These are phyloP conservation scores for Lactuca sativa DNA, from an alignment of 129 eudicot species.

Conservation along the genomic window DNA sequence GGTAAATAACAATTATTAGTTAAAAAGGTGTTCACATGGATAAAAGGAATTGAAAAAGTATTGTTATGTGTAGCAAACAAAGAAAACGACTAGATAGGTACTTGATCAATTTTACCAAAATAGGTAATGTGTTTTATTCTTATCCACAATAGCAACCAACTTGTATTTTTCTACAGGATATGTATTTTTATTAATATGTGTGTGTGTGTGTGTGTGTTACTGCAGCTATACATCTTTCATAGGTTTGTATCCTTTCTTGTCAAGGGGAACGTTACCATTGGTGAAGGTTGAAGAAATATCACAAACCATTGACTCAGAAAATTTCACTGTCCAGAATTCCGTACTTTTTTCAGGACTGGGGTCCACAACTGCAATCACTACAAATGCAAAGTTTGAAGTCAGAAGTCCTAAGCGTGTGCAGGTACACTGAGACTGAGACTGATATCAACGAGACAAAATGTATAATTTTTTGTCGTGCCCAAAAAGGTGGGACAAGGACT, in stretches of 20 bases:
- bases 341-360: conserved; percentile 74
- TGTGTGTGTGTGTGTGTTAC: neutral
- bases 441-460: too few species aligned
- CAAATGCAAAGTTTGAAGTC: conserved; percentile 92
- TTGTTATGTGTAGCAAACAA: conserved; percentile 1
- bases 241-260: conserved; percentile 79
- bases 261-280: conserved; percentile 61
- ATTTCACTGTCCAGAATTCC: conserved; percentile 80
- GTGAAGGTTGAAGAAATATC: conserved; percentile 90
- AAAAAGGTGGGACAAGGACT: too few species aligned
- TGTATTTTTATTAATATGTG: too few species aligned
- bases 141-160: too few species aligned
- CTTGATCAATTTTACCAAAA: neutral
- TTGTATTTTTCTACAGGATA: too few species aligned
- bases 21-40: neutral
- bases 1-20: neutral
- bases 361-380: conserved; percentile 72
- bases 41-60: conserved; percentile 8
- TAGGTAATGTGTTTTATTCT: neutral
- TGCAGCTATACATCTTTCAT: conserved; percentile 86
- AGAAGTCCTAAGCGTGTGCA: conserved; percentile 96
- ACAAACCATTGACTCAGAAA: conserved; percentile 86
- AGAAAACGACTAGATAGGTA: neutral
- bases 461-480: too few species aligned
- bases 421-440: conserved; percentile 27